These are phyloP conservation scores for Epichloe hybrida DNA, from an alignment of 2,329 filamentous ascomycete species.

Conservation along the genomic window DNA sequence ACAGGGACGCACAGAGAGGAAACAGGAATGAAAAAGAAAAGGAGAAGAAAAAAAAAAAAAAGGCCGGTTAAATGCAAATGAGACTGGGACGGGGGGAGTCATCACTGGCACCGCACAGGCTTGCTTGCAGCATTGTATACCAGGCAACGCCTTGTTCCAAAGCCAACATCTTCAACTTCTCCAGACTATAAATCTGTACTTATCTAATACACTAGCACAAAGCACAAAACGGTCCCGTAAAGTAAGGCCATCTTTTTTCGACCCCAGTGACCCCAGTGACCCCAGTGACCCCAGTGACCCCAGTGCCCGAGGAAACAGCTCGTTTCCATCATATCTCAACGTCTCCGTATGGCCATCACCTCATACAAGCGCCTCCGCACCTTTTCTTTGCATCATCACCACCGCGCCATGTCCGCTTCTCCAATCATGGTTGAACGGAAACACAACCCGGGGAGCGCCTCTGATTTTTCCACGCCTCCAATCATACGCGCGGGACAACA, in stretches of 20 bases:
- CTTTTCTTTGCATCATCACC: neutral
- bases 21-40: neutral
- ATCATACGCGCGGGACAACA: neutral
- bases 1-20: too few species aligned
- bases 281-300: neutral
- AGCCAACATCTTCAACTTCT: neutral
- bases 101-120: too few species aligned
- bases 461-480: neutral
- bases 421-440: neutral
- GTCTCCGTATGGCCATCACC: neutral
- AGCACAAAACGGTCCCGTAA: constrained; percentile 1
- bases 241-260: neutral
- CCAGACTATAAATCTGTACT: neutral
- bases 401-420: neutral
- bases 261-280: too few species aligned
- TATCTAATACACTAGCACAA: constrained; percentile 15
- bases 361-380: neutral
- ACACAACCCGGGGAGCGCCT: neutral
- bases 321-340: neutral
- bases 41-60: neutral
- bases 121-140: too few species aligned
- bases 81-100: too few species aligned
- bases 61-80: neutral
- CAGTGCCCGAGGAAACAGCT: neutral
- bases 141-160: too few species aligned